These are phyloP conservation scores for Aspergillus tubingensis DNA, from an alignment of 2,329 filamentous ascomycete genomes.

Conservation along the genomic window DNA sequence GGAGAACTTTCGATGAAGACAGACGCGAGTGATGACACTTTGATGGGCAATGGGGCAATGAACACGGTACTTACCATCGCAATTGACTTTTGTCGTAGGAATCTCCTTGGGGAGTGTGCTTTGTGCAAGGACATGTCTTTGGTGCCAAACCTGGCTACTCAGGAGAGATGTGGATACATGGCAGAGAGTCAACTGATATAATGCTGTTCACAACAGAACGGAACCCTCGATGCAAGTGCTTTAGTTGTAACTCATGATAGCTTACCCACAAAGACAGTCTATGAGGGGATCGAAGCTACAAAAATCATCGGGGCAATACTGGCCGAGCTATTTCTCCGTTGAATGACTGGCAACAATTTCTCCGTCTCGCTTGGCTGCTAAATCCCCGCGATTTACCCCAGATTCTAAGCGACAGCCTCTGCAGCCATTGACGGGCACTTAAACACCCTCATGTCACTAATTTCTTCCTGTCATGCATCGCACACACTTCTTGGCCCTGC, in stretches of 20 bases:
- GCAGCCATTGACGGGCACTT: not conserved
- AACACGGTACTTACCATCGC: not conserved
- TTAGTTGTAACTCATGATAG: too few species aligned
- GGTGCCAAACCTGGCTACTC: not conserved
- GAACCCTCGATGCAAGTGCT: not conserved
- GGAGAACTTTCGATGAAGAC: not conserved
- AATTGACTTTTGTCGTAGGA: not conserved
- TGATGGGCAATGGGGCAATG: not conserved
- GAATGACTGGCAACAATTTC: not conserved
- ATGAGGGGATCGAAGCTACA: not conserved
- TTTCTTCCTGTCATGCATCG: not conserved
- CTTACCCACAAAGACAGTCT: not conserved
- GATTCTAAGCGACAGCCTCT: not conserved
- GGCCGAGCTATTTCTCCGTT: not conserved
- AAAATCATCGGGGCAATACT: not conserved
- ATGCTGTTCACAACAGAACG: not conserved
- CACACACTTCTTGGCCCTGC: not conserved
- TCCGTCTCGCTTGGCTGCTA: conserved; percentile 7
- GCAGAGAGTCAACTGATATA: too few species aligned
- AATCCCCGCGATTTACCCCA: conserved; percentile 17
- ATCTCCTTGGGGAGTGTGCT: not conserved
- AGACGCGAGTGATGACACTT: not conserved
- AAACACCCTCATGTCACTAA: not conserved
- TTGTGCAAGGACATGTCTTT: not conserved
- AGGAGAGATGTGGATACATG: too few species aligned